Percentiles rank a stretch among this genome's conserved stretches.
These are phyloP conservation scores for Alternaria gaisen DNA, from an alignment of 2,329 filamentous ascomycete genomes.

Conservation along the genomic window DNA sequence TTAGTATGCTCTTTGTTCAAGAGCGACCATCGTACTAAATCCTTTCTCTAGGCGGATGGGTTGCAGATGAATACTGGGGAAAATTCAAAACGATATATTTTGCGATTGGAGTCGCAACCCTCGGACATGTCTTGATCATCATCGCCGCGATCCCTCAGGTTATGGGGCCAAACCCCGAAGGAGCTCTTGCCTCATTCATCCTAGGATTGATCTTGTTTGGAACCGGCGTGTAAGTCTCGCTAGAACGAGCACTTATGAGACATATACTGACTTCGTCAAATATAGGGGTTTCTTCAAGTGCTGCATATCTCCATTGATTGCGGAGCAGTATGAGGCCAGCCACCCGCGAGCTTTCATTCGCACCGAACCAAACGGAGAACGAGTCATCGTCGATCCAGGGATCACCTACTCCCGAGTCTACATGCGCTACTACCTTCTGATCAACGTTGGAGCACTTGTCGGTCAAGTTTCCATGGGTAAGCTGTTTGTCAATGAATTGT, in stretches of 20 bases:
- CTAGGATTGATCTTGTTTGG: slow-evolving; percentile 56
- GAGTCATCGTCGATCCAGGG: slow-evolving; percentile 73
- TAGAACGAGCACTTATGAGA: background rate
- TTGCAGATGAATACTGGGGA: slow-evolving; percentile 67
- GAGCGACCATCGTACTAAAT: slow-evolving; percentile 35
- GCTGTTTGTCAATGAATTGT: background rate
- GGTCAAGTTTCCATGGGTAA: slow-evolving; percentile 68
- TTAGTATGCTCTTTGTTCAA: slow-evolving; percentile 20
- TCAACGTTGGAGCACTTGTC: slow-evolving; percentile 71
- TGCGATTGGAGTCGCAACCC: slow-evolving; percentile 66
- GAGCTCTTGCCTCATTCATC: slow-evolving; percentile 59
- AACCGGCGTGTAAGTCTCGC: slow-evolving; percentile 40
- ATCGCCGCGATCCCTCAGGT: slow-evolving; percentile 61
- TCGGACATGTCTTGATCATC: slow-evolving; percentile 63
- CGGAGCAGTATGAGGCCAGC: slow-evolving; percentile 72
- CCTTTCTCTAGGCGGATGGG: slow-evolving; percentile 63
- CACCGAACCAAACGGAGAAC: slow-evolving; percentile 64
- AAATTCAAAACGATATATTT: slow-evolving; percentile 66
- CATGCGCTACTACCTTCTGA: slow-evolving; percentile 75
- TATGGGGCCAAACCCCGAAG: slow-evolving; percentile 43
- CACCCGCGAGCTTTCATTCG: slow-evolving; percentile 58
- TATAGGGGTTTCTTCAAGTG: slow-evolving; percentile 52
- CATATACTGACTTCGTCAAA: background rate
- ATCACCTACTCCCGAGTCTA: slow-evolving; percentile 72
- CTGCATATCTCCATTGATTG: slow-evolving; percentile 66